These are phyloP conservation scores for Aphanocladium album DNA, from an alignment of 2,329 filamentous ascomycete genomes.

Conservation along the genomic window DNA sequence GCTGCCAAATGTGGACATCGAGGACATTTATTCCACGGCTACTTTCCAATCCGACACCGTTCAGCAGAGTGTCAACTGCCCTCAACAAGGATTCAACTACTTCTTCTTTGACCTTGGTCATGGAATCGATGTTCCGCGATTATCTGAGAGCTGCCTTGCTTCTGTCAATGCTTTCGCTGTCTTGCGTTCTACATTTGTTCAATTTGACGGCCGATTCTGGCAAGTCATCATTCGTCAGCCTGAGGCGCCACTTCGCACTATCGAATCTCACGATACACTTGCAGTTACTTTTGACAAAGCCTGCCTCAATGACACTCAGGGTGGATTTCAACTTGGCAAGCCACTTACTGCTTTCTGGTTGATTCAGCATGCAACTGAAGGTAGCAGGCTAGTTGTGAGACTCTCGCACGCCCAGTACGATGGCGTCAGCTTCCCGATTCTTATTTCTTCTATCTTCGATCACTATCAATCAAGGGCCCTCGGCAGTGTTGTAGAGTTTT, in stretches of 20 bases:
- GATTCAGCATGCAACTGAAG: not conserved
- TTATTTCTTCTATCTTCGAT: not conserved
- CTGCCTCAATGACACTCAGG: not conserved
- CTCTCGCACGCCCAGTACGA: not conserved
- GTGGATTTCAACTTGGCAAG: not conserved
- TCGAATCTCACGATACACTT: not conserved
- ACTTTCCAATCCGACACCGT: not conserved
- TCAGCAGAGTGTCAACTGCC: not conserved
- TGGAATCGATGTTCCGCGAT: not conserved
- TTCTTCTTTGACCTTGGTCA: not conserved
- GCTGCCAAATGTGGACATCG: not conserved
- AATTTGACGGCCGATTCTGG: not conserved
- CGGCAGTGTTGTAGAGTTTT: not conserved
- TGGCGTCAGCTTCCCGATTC: not conserved
- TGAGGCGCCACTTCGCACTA: not conserved
- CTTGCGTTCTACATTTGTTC: not conserved
- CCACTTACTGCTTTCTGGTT: not conserved
- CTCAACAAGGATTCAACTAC: not conserved
- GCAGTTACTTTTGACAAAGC: not conserved
- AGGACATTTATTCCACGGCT: not conserved
- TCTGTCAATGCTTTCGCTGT: not conserved
- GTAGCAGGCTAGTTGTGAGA: not conserved
- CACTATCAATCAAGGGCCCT: not conserved
- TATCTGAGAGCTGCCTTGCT: not conserved
- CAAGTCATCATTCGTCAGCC: not conserved